Percentiles rank a stretch among this genome's conserved stretches.
phyloP scores from a whole-genome alignment of 179 eudicot species.

The Pouteria campechiana region DNA sequence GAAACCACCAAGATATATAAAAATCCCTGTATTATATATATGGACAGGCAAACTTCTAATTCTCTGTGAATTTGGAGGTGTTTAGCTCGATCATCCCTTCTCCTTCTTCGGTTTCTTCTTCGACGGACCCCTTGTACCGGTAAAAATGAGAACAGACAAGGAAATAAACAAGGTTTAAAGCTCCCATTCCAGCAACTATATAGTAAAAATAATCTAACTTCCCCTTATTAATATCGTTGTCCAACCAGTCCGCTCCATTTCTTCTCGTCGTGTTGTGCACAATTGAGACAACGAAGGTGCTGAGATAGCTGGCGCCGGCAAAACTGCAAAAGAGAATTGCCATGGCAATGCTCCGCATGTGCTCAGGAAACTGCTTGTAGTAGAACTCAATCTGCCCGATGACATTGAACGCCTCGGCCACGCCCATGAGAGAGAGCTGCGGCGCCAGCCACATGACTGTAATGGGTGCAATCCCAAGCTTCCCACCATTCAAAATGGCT shows the following conservation, averaged over 20 bases:
- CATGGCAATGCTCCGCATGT: slow-evolving; percentile 45
- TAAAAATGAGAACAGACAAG: slow-evolving; percentile 30
- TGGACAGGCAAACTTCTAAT: no score
- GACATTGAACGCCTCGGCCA: slow-evolving; percentile 52
- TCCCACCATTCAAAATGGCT: slow-evolving; percentile 9
- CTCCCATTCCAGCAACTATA: slow-evolving; percentile 37
- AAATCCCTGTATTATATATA: no score
- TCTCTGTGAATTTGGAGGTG: no score
- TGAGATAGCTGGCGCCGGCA: slow-evolving; percentile 36
- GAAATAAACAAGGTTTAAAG: slow-evolving; percentile 33
- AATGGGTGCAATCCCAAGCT: slow-evolving; percentile 15
- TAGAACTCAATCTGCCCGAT: slow-evolving; percentile 61
- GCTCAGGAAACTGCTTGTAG: slow-evolving; percentile 61
- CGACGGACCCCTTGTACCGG: slow-evolving; percentile 35
- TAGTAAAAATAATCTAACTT: slow-evolving; percentile 45
- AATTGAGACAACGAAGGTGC: slow-evolving; percentile 23
- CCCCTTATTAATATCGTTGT: slow-evolving; percentile 38
- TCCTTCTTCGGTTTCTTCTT: no score
- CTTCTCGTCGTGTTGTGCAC: slow-evolving; percentile 30
- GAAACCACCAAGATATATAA: no score
- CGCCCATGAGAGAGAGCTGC: slow-evolving; percentile 35
- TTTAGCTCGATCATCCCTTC: no score
- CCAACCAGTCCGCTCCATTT: slow-evolving; percentile 46
- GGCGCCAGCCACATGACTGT: slow-evolving; percentile 53
- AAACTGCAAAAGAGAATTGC: slow-evolving; percentile 28